Percentiles rank a stretch among this genome's conserved stretches.
These are phyloP conservation scores for Ciborinia camelliae DNA, from an alignment of 2,329 filamentous ascomycete genomes.

Conservation along the genomic window DNA sequence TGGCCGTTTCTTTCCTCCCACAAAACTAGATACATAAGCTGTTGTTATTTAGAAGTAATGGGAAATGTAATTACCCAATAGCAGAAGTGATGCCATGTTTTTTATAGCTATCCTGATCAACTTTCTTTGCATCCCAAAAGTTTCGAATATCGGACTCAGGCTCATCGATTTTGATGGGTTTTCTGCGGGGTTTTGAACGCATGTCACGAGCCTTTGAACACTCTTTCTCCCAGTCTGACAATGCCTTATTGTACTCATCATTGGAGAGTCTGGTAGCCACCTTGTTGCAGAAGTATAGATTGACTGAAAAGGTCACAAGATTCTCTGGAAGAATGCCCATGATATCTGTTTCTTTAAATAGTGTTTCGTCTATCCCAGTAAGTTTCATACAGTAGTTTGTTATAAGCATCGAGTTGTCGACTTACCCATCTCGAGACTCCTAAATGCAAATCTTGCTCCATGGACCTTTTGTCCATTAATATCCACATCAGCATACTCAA, in stretches of 20 bases:
- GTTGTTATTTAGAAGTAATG: not conserved
- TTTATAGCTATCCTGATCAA: conserved; percentile 19
- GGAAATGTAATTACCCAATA: conserved; percentile 6
- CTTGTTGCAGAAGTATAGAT: not conserved
- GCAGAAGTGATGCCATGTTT: conserved; percentile 18
- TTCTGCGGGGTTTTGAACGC: not conserved
- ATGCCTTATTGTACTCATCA: not conserved
- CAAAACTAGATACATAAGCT: not conserved
- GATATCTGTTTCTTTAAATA: not conserved
- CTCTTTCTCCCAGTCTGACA: not conserved
- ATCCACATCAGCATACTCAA: not conserved
- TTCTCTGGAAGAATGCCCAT: not conserved
- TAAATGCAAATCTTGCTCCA: not conserved
- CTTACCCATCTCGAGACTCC: not conserved
- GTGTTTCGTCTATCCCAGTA: not conserved
- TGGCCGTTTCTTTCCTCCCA: not conserved
- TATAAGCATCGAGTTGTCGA: not conserved
- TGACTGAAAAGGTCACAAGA: not conserved
- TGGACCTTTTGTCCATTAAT: not conserved
- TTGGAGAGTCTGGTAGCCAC: not conserved
- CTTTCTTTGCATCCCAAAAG: conserved; percentile 1
- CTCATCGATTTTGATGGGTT: not conserved
- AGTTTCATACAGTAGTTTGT: not conserved
- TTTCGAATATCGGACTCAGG: not conserved
- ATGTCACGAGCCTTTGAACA: not conserved